Conservation (phyloP, 192 early-diverging fungal genomes). For the Backusella tarrabulga region DNA sequence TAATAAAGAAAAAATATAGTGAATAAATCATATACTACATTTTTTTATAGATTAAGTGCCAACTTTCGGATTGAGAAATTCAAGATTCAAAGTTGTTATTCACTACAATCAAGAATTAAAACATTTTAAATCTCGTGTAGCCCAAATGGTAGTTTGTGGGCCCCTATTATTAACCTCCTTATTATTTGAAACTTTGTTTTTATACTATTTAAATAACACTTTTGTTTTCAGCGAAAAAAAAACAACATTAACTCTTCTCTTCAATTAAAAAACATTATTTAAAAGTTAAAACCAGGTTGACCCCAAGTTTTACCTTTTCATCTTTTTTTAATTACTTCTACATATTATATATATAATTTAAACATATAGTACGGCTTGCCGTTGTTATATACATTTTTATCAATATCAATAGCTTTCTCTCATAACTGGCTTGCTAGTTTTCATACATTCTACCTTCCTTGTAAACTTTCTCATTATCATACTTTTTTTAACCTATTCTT, state of each 20-base stretch:
- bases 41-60: slow-evolving; percentile 1
- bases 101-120: slow-evolving; percentile 7
- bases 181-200: slow-evolving; percentile 4
- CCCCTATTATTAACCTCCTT: background rate
- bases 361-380: slow-evolving; percentile 1
- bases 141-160: background rate
- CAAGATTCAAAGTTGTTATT: slow-evolving; percentile 7
- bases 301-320: background rate
- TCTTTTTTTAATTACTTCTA: background rate
- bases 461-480: background rate
- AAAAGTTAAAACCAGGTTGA: slow-evolving; percentile 10
- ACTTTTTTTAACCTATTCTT: slow-evolving; percentile 4
- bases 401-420: background rate
- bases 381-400: background rate
- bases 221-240: background rate
- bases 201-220: slow-evolving; percentile 6
- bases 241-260: slow-evolving; percentile 2
- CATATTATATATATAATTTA: background rate
- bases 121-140: slow-evolving; percentile 1
- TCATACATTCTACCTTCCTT: background rate
- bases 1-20: background rate
- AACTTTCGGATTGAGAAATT: slow-evolving; percentile 8
- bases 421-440: slow-evolving; percentile 8
- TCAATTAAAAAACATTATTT: background rate
- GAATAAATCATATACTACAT: background rate